Conservation (phyloP, 1,284 basidiomycete species). For the Schizophyllum amplum region DNA sequence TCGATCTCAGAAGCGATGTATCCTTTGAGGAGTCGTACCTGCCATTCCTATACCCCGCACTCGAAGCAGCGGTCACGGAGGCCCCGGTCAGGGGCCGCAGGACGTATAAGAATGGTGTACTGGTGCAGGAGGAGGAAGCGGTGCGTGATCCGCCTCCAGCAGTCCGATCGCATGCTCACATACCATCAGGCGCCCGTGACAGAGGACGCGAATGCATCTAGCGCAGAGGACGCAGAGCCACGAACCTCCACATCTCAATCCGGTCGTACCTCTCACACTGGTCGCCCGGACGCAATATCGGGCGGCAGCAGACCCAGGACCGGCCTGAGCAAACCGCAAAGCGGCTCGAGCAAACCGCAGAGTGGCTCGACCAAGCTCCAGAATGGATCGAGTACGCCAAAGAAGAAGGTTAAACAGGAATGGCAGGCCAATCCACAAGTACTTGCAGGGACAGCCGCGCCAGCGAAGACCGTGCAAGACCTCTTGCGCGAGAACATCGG, state of each 20-base stretch:
- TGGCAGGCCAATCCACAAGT: constrained; percentile 4
- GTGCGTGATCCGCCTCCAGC: constrained; percentile 13
- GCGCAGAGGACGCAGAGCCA: neutral
- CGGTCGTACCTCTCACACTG: neutral
- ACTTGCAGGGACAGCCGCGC: constrained; percentile 16
- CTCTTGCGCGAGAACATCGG: constrained; percentile 41
- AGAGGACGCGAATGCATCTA: neutral
- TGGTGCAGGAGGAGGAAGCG: constrained; percentile 27
- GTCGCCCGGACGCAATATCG: no score
- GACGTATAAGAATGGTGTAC: constrained; percentile 32
- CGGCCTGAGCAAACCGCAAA: no score
- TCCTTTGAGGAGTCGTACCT: constrained; percentile 62
- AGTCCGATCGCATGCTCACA: neutral
- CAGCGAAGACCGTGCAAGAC: constrained; percentile 37
- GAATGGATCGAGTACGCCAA: neutral
- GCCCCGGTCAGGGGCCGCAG: constrained; percentile 29
- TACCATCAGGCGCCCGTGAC: neutral
- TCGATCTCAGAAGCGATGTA: constrained; percentile 22
- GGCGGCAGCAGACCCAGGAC: no score
- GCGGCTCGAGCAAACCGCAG: neutral
- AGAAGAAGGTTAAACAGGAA: neutral
- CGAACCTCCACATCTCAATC: neutral
- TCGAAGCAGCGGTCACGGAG: constrained; percentile 13
- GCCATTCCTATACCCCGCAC: constrained; percentile 54
- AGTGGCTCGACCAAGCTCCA: no score